These are phyloP conservation scores for Phaffia tasmanica DNA, from an alignment of 768 basidiomycete genomes.

Conservation along the genomic window DNA sequence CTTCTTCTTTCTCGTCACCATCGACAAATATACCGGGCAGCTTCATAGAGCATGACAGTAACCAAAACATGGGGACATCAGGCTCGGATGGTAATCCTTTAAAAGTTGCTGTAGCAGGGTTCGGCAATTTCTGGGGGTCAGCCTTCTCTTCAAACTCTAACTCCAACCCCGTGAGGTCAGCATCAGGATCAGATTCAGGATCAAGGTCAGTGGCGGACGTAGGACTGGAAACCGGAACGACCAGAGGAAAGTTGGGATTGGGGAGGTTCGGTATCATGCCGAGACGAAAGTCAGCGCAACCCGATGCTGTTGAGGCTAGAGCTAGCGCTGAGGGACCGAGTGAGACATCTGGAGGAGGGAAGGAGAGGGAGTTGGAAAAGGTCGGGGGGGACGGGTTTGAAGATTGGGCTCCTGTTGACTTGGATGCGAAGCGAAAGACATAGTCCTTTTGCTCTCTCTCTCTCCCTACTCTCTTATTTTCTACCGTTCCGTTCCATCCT, in stretches of 20 bases:
- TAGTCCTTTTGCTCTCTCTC: slow-evolving; percentile 5
- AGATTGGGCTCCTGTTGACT: slow-evolving; percentile 9
- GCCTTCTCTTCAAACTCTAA: no score
- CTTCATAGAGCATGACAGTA: not conserved
- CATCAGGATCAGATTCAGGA: no score
- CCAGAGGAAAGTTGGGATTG: no score
- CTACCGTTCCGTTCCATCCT: slow-evolving; percentile 8
- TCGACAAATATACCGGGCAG: not conserved
- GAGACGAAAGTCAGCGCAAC: not conserved
- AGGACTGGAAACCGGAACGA: no score
- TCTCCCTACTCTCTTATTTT: not conserved
- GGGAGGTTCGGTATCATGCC: no score
- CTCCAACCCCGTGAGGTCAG: no score
- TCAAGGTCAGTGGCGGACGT: no score
- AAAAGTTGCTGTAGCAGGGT: slow-evolving; percentile 1
- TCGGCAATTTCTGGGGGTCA: slow-evolving; percentile 13
- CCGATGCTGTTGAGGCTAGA: not conserved
- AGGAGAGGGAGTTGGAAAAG: not conserved
- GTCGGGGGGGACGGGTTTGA: not conserved
- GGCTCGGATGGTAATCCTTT: not conserved
- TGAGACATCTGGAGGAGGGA: not conserved
- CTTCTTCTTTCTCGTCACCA: not conserved
- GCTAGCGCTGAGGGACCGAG: no score
- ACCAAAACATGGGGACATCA: no score
- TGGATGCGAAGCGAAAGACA: slow-evolving; percentile 18